Evolutionary conservation across 2,329 filamentous ascomycete genomes (phyloP), one percentile per base, ranked within the genome.

Genomic region (Fusarium sp.): DNA sequence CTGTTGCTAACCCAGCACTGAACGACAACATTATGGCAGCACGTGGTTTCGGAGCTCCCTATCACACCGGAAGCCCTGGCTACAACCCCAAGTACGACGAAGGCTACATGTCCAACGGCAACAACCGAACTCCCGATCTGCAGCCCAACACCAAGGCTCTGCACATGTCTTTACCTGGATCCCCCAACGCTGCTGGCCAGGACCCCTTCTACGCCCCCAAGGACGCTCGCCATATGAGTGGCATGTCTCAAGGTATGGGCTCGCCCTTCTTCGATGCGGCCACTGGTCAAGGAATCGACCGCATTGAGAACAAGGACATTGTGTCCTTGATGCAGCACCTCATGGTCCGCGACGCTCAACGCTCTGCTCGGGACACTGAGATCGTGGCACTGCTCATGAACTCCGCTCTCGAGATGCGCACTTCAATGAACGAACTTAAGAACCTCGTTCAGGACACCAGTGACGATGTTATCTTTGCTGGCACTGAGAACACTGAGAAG

Each of bases 311-410:
- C 47, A 96, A 97, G 82, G 96, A 99, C 77, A 97, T 99, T 75
- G 92, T 99, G 70, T 94, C 95, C 25, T 84, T 99, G 66, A 99
- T 99, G 96, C 95, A 99, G 78, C 96, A 99, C 80, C 90, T 99
- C 68, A 98, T 97, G 79, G 96, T 98, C 69, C 92, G 96, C 38
- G 96, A 99, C 82, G 96, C 95, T 43, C 95, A 98, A 82, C 91
- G 96, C 64, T 98, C 96, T 81, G 96, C 96, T 47, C 89, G 96
- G 46, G 96, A 99, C 76, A 98, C 96, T 0, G 96, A 99, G 81
- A 98, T 99, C 59, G 85, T 99, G 20, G 93, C 98, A 49, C 95
- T 96, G 1, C 88, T 99, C 32, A 96, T 99, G 66, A 91, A 95
- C 64, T 95, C 94, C 58, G 95, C 96, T 6, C 91, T 96, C 15